A percentile compares a stretch with the other conserved stretches of the same genome.
Evolutionary conservation across 352 stramenopile genomes (phyloP).

Genomic region (Elongisporangium anandrum): DNA sequence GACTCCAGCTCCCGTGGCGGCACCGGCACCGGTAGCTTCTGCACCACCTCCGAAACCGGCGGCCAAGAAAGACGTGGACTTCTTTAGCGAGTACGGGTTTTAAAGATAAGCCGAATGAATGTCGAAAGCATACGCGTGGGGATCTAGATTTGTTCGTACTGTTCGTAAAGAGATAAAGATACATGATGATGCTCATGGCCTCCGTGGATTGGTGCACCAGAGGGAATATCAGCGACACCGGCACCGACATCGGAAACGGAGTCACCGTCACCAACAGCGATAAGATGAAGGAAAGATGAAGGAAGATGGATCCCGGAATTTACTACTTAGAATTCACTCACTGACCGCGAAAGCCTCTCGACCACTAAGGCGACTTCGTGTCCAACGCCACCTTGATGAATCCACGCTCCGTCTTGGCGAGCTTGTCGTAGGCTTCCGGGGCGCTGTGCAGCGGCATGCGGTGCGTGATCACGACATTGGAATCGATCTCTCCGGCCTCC

Average conservation of each 20-base stretch:
- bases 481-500: slow-evolving; percentile 21
- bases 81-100: slow-evolving; percentile 81
- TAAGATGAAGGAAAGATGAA: no score
- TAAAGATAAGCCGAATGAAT: slow-evolving; percentile 16
- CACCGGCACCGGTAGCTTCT: slow-evolving; percentile 14
- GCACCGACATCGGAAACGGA: not conserved
- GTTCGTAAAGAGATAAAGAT: not conserved
- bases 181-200: no score
- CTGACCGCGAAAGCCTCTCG: no score
- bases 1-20: slow-evolving; percentile 8
- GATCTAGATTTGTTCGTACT: not conserved
- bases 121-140: not conserved
- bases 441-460: slow-evolving; percentile 23
- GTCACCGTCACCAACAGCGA: no score
- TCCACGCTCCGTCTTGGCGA: slow-evolving; percentile 20
- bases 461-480: slow-evolving; percentile 19
- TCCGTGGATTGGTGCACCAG: no score
- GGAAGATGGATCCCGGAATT: no score
- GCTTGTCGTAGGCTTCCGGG: slow-evolving; percentile 25
- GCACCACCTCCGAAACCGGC: slow-evolving; percentile 25
- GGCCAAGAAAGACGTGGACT: slow-evolving; percentile 82
- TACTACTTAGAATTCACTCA: no score
- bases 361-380: not conserved
- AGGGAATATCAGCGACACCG: not conserved
- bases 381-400: slow-evolving; percentile 25